These are phyloP conservation scores for Cichorium intybus DNA, from an alignment of 140 eudicot genomes.

Conservation along the genomic window DNA sequence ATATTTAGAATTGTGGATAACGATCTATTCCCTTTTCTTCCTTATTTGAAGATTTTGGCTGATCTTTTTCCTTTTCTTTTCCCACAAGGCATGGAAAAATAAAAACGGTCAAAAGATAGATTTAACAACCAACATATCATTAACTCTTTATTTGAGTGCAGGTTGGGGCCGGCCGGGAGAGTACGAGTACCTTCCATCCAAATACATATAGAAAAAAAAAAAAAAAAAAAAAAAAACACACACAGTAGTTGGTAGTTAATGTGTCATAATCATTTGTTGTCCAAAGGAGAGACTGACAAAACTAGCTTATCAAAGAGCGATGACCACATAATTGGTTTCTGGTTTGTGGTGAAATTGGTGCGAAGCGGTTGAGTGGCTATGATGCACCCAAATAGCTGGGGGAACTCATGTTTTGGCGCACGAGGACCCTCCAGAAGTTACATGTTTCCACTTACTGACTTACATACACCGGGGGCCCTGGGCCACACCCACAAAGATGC, in stretches of 20 bases:
- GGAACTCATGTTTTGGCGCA: neutral
- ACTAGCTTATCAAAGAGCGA: slow-evolving; percentile 5
- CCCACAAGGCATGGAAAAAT: too few species aligned
- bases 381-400: neutral
- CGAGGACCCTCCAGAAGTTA: slow-evolving; percentile 6
- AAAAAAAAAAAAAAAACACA: too few species aligned
- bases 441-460: neutral
- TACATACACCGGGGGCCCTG: neutral
- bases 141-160: neutral
- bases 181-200: neutral
- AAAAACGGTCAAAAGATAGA: too few species aligned
- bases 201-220: neutral
- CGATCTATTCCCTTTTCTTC: too few species aligned
- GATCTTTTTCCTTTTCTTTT: too few species aligned
- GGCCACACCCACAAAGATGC: neutral
- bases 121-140: neutral
- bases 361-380: slow-evolving; percentile 11
- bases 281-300: slow-evolving; percentile 3
- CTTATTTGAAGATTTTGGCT: too few species aligned
- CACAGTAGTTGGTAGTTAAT: slow-evolving; percentile 26
- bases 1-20: too few species aligned
- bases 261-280: slow-evolving; percentile 1
- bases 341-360: slow-evolving; percentile 24
- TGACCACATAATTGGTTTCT: slow-evolving; percentile 23
- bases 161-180: neutral